Percentiles rank a stretch among this genome's conserved stretches.
phyloP scores from a whole-genome alignment of 148 eudicot species.

The Rhododendron kiyosumense region DNA sequence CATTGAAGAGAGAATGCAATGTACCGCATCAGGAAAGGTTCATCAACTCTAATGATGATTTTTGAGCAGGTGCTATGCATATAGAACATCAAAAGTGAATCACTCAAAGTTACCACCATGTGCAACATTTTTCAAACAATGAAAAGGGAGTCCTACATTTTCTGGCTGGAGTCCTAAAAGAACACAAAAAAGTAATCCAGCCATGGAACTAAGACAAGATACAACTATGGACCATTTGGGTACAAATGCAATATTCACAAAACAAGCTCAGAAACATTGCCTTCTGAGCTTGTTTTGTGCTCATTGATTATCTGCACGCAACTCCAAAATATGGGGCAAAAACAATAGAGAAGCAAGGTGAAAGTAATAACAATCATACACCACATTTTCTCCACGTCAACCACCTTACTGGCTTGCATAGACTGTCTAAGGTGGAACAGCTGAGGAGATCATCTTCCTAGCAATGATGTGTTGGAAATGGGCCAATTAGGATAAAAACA shows the following conservation, averaged over 20 bases:
- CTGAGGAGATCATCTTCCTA: background rate
- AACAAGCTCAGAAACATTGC: background rate
- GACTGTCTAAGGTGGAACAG: background rate
- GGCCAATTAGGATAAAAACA: background rate
- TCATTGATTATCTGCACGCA: background rate
- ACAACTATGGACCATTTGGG: background rate
- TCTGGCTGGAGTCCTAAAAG: background rate
- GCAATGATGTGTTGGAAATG: background rate
- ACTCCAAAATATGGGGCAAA: background rate
- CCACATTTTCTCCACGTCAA: background rate
- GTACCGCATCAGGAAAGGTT: too few species aligned
- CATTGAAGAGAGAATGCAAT: too few species aligned
- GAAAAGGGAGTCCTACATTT: too few species aligned
- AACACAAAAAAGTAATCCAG: background rate
- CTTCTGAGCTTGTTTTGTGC: background rate
- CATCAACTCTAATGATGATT: too few species aligned
- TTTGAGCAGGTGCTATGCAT: too few species aligned
- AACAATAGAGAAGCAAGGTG: background rate
- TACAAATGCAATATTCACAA: background rate
- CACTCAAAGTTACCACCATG: too few species aligned
- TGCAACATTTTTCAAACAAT: too few species aligned
- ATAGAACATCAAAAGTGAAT: too few species aligned
- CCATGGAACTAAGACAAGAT: background rate
- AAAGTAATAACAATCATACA: background rate
- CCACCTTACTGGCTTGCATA: background rate